Conservation (phyloP, 1,139 yeast species). For the Suhomyces chickasaworum region DNA sequence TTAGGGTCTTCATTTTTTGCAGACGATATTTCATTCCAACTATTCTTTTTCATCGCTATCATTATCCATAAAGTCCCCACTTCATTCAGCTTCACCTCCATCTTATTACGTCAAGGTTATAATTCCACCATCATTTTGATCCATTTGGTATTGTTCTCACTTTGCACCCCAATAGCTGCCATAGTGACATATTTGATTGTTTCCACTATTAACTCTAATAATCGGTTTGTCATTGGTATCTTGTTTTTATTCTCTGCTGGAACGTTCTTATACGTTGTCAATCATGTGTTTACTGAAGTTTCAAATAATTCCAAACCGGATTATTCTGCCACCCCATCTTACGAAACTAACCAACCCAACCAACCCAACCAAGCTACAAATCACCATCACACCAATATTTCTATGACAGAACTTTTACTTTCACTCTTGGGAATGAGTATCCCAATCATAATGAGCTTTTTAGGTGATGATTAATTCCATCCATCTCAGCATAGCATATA, state of each 20-base stretch:
- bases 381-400: constrained; percentile 9
- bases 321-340: constrained; percentile 9
- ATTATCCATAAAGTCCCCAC: constrained; percentile 78
- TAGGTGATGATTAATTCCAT: constrained; percentile 14
- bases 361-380: constrained; percentile 9
- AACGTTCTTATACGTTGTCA: constrained; percentile 69
- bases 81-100: constrained; percentile 65
- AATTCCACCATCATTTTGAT: constrained; percentile 34
- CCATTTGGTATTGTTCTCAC: constrained; percentile 50
- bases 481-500: neutral
- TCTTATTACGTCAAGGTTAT: constrained; percentile 46
- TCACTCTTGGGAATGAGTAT: constrained; percentile 24
- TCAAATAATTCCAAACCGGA: constrained; percentile 12
- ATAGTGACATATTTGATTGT: constrained; percentile 47
- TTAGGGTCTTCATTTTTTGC: constrained; percentile 62
- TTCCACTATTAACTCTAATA: constrained; percentile 23
- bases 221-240: constrained; percentile 50
- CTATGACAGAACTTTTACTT: constrained; percentile 18
- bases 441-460: constrained; percentile 21
- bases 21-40: constrained; percentile 45
- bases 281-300: constrained; percentile 57
- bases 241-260: constrained; percentile 69
- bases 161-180: constrained; percentile 57
- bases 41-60: constrained; percentile 60
- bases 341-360: constrained; percentile 11